Evolutionary conservation across 306 rosid species (phyloP), one percentile per base, ranked within the genome.

Genomic region (Luffa aegyptiaca): DNA sequence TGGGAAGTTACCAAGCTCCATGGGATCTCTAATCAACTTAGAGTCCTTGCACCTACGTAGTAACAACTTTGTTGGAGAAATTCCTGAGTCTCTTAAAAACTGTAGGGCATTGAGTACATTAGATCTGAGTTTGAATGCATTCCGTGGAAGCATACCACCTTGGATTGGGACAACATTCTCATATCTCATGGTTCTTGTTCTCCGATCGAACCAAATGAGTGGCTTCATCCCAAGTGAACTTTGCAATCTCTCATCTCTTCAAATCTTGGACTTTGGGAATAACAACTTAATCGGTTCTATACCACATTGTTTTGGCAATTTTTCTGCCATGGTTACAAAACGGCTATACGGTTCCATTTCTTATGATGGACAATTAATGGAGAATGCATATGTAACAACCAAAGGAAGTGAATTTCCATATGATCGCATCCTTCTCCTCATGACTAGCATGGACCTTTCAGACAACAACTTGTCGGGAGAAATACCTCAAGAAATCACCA

Each of bases 1-100:
- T 64, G 82, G 87, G 18, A 21, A 76, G 37, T 57, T 85, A 66
- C 85, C 88, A 21, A n/a, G n/a, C 68, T 82, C 85, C 33, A 75
- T 82, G 5, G 77, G 83, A 18, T 82, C 78, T 31, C 77, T 82
- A 39, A 2, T 3, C 2, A 13, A 26, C 36, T 81, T 85, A 3
- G 3, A 10, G 20, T 51, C 85, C 10, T 44, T 85, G 56, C 63
- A 75, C 36, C 57, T 82, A 10, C 77, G 49, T 5, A 76, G 80
- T 39, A 85, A 85, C 17, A 75, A 17, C 20, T 46, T 84, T 17
- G 51, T 26, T 12, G 87, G 87, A 74, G 64, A 78, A 44, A 51
- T 84, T 3, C 84, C 82, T 3, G 12, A 0, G 3, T 17, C 81
- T 17, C 71, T 83, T 14, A 20, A 51, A 16, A 74, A 44, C 4